phyloP scores from a whole-genome alignment of 2,329 filamentous ascomycete genomes.

The Diaporthe sp. region DNA sequence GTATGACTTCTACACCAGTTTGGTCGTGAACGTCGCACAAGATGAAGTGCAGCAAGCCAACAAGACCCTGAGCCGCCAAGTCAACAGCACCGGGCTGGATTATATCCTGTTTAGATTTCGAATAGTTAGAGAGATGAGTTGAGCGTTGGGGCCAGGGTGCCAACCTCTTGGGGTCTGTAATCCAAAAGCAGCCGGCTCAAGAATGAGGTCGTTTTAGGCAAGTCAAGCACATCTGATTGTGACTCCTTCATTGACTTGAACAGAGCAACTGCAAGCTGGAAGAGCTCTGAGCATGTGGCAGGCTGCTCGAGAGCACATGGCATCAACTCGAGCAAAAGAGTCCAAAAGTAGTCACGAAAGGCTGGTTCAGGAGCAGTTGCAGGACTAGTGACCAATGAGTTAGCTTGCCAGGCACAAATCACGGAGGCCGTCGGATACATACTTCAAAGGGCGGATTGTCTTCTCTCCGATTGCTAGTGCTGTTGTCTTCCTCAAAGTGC shows the following conservation, averaged over 20 bases:
- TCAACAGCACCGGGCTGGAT: constrained; percentile 50
- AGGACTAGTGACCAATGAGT: constrained; percentile 36
- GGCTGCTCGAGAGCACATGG: constrained; percentile 46
- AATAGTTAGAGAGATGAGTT: constrained; percentile 31
- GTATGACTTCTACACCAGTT: constrained; percentile 32
- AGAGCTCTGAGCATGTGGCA: constrained; percentile 55
- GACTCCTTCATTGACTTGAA: constrained; percentile 52
- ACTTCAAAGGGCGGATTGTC: constrained; percentile 32
- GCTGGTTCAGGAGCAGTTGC: constrained; percentile 46
- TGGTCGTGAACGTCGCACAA: constrained; percentile 39
- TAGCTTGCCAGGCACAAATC: constrained; percentile 31
- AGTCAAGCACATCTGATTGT: constrained; percentile 44
- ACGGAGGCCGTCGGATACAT: not conserved
- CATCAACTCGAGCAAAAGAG: constrained; percentile 51
- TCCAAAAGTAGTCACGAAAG: constrained; percentile 61
- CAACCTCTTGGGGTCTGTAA: constrained; percentile 46
- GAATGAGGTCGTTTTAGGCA: constrained; percentile 41
- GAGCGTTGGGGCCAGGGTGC: not conserved
- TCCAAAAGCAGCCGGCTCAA: constrained; percentile 41
- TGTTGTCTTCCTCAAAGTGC: constrained; percentile 49
- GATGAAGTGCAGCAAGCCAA: constrained; percentile 47
- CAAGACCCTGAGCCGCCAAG: constrained; percentile 48
- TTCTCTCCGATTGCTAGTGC: constrained; percentile 47
- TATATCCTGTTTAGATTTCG: constrained; percentile 45
- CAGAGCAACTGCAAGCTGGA: constrained; percentile 53